Evolutionary conservation across 352 stramenopile species (phyloP), one percentile per base, ranked within the genome.

Genomic region (Globisporangium okanoganense): DNA sequence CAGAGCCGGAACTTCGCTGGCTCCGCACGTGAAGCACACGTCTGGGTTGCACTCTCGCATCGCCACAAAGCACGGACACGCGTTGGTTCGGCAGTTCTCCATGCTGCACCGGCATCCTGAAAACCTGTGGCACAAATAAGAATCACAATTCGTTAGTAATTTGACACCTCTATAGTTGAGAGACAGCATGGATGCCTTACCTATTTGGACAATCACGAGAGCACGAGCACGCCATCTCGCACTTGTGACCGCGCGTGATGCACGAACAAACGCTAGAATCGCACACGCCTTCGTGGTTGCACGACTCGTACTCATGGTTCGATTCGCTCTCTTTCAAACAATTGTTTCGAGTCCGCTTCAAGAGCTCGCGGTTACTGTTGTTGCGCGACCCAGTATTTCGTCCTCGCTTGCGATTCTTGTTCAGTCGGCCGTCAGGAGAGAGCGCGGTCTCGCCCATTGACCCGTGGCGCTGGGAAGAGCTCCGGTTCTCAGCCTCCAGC

Each of bases 141-240:
- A 36, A 25, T 31, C 3, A 20, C 27, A 70, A 31, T 10, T n/a
- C 7, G 35, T 20, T 47, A 40, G 50, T 22, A 35, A 60, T 36
- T n/a, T 10, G 1, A 41, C 6, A 47, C 16, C 13, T 41, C n/a
- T 35, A 54, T n/a, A 36, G 7, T 18, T 8, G 18, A 41, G 40
- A 43, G n/a, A 31, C 18, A 9, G n/a, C 6, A 1, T 9, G 27
- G 29, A 4, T 27, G 27, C 63, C 72, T 18, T 63, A 87, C 75
- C 84, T 71, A 52, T 92, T 94, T 14, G 77, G 71, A 40, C 84
- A 94, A 57, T 92, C 73, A 6, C 73, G 78, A 6, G 84, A 88
- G 58, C 84, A 94, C n/a, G 82, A 90, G 63, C 84, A 94, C 48
- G 84, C 82, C 64, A 90, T 92, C 53, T 92, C 80, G 43, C 84